Conservation (phyloP, 2,329 filamentous ascomycete genomes). For the Aspergillus novofumigatus region DNA sequence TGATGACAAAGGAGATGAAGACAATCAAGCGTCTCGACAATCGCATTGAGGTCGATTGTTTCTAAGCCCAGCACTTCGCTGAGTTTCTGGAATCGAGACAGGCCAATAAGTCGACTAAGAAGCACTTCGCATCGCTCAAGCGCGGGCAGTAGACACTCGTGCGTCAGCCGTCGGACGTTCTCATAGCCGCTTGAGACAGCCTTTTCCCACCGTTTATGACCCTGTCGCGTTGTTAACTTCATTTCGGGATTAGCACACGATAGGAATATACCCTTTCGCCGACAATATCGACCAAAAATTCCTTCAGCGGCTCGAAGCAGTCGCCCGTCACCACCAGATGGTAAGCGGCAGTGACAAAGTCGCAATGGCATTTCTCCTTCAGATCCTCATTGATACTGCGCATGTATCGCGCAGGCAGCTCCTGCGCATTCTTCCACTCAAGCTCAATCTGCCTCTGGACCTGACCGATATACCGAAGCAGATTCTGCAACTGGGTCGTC, state of each 20-base stretch:
- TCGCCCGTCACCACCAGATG: slow-evolving; percentile 82
- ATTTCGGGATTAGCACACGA: not conserved
- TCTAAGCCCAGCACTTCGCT: slow-evolving; percentile 64
- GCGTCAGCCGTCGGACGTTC: slow-evolving; percentile 69
- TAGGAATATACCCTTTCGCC: slow-evolving; percentile 63
- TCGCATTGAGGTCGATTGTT: slow-evolving; percentile 56
- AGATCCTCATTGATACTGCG: slow-evolving; percentile 73
- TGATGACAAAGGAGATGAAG: slow-evolving; percentile 73
- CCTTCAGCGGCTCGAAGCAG: slow-evolving; percentile 68
- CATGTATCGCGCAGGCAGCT: slow-evolving; percentile 74
- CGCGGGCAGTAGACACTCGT: slow-evolving; percentile 84
- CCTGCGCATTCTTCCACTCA: slow-evolving; percentile 79
- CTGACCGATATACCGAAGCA: slow-evolving; percentile 80
- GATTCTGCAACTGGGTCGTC: slow-evolving; percentile 78
- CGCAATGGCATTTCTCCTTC: slow-evolving; percentile 58
- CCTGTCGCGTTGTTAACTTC: slow-evolving; percentile 47
- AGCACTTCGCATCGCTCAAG: slow-evolving; percentile 79
- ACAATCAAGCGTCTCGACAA: slow-evolving; percentile 66
- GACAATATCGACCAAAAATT: slow-evolving; percentile 85
- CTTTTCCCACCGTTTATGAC: slow-evolving; percentile 94
- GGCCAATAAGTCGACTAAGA: slow-evolving; percentile 74
- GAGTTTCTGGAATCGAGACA: slow-evolving; percentile 73
- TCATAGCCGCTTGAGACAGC: slow-evolving; percentile 73
- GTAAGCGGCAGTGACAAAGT: slow-evolving; percentile 72
- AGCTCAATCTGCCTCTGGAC: slow-evolving; percentile 71